Evolutionary conservation across 305 asterid species (phyloP), one percentile per base, ranked within the genome.

Genomic region (Fraxinus velutina): DNA sequence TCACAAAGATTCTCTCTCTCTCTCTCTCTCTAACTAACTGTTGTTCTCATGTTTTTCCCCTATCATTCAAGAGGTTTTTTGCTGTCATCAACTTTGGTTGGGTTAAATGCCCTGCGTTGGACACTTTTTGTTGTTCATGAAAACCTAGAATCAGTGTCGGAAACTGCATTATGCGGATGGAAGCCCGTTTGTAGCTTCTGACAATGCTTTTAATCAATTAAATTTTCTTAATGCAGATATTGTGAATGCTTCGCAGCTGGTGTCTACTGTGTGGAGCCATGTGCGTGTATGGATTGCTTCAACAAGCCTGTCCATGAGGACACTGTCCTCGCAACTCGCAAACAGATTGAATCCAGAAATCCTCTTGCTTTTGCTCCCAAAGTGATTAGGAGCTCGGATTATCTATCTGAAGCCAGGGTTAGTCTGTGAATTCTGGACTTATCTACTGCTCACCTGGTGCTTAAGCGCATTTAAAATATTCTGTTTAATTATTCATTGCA

Each of bases 171-270:
- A 8, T 13, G 60, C 6, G 13, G 47, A 4, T 17, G 37, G 42
- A 15, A 6, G 33, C 21, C 30, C 5, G 33, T 74, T 44, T 60
- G 13, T 47, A 34, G 60, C 50, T 78, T 27, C 29, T 27, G 22
- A 39, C 29, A 8, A 6, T 39, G 42, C 24, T 17, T 6, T 44
- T 79, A 27, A 64, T 68, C 27, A 52, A 75, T 77, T 83, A 1
- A 52, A 76, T 68, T 52, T 39, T 86, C 33, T 39, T 12, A 21
- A 76, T 87, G 89, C 91, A 96, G 99, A 83, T 96, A 96, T 82
- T 96, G 99, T 84, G 99, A 96, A 83, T 96, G 99, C 87, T 96
- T 96, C 86, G 98, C 98, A 72, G 98, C 99, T 68, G 99, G 99
- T 34, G 93, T 94, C 44, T 96, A 94, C 87, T 96, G 99, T 60